These are phyloP conservation scores for Sporothrix protearum DNA, from an alignment of 2,329 filamentous ascomycete species.

Conservation along the genomic window DNA sequence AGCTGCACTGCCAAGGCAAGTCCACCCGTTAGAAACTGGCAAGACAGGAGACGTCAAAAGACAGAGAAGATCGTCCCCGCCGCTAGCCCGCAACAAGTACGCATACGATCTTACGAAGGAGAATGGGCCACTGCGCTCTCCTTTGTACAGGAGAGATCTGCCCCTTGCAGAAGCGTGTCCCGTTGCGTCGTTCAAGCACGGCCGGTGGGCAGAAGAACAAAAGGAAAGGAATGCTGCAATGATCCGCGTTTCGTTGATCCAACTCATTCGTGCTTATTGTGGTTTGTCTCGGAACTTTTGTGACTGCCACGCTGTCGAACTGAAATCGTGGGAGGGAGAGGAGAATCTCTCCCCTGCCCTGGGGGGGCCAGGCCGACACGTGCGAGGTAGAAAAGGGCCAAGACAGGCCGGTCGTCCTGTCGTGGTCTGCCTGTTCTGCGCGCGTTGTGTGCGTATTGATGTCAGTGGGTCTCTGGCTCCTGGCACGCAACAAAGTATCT, in stretches of 20 bases:
- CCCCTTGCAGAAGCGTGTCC: conserved; percentile 11
- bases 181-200: not conserved
- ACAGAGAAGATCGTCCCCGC: not conserved
- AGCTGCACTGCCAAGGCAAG: not conserved
- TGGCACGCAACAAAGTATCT: not conserved
- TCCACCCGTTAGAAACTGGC: not conserved
- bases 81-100: conserved; percentile 3
- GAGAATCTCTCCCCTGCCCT: too few species aligned
- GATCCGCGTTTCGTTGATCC: not conserved
- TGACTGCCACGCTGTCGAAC: conserved; percentile 6
- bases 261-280: not conserved
- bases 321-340: not conserved
- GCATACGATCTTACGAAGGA: too few species aligned
- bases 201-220: not conserved
- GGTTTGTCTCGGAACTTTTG: conserved; percentile 4
- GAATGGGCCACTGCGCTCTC: not conserved
- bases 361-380: not conserved
- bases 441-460: not conserved
- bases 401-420: not conserved
- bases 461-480: conserved; percentile 2
- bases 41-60: not conserved
- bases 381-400: not conserved
- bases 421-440: not conserved
- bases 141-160: conserved; percentile 9
- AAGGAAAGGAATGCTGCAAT: not conserved